Evolutionary conservation across 495 filamentous ascomycete species (phyloP).

Genomic region (Penicillium subrubescens): DNA sequence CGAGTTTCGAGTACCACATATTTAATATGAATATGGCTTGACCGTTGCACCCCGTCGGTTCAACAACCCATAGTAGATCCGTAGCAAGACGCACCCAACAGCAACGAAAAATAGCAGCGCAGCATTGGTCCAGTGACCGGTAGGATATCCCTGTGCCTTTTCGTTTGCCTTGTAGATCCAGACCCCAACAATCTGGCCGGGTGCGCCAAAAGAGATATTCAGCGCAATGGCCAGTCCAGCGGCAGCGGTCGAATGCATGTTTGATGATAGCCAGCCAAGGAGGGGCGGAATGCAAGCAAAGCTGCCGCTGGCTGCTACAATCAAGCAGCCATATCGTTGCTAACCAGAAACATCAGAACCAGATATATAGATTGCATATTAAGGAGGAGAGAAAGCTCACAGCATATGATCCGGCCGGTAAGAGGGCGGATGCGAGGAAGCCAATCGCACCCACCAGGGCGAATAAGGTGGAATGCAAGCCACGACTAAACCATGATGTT

Average conservation of each 20-base stretch:
- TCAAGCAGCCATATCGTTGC: constrained; percentile 61
- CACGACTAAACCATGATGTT: neutral
- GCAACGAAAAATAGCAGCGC: constrained; percentile 46
- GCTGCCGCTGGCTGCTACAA: neutral
- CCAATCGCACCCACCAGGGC: constrained; percentile 60
- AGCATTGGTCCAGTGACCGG: constrained; percentile 60
- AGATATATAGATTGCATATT: neutral
- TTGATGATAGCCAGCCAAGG: neutral
- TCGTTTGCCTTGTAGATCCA: constrained; percentile 73
- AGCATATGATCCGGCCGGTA: constrained; percentile 59
- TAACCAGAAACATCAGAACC: constrained; percentile 3
- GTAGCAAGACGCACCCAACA: constrained; percentile 34
- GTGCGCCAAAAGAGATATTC: neutral
- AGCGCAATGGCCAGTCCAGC: neutral
- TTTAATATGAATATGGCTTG: neutral
- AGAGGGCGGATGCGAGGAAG: constrained; percentile 63
- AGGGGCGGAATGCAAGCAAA: neutral
- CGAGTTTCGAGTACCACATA: neutral
- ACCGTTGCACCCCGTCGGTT: neutral
- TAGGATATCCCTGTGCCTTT: constrained; percentile 61
- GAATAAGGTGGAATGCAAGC: constrained; percentile 45
- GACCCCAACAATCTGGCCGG: constrained; percentile 61
- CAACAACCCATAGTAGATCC: constrained; percentile 39
- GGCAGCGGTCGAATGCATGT: neutral
- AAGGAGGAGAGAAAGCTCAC: constrained; percentile 21